Conservation (phyloP, 23 red algal species). For the Gracilaria domingensis region DNA sequence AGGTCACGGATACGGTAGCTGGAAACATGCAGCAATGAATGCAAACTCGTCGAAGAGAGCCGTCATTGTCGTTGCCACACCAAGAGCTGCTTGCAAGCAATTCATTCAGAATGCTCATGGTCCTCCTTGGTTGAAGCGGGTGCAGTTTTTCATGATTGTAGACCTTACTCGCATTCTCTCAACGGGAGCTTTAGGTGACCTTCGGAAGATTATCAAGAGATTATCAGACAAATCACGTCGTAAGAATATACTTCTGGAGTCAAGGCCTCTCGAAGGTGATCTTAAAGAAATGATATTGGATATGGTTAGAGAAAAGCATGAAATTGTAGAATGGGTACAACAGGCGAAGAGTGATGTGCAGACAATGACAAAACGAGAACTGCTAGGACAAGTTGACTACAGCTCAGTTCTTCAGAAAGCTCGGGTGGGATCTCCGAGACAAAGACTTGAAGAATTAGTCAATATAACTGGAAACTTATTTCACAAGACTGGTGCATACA, state of each 20-base stretch:
- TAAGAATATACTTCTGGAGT: constrained; percentile 46
- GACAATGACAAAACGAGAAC: constrained; percentile 13
- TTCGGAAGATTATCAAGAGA: constrained; percentile 34
- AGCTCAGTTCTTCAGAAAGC: neutral
- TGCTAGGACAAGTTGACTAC: neutral
- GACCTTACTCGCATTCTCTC: constrained; percentile 37
- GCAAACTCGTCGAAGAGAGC: constrained; percentile 53
- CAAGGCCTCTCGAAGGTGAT: neutral
- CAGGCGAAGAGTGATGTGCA: neutral
- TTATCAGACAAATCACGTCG: neutral
- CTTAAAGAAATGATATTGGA: neutral
- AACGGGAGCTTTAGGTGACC: constrained; percentile 8
- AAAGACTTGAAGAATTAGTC: neutral
- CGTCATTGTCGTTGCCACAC: constrained; percentile 65
- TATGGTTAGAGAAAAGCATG: constrained; percentile 18
- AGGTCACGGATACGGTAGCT: constrained; percentile 12
- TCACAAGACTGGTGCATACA: neutral
- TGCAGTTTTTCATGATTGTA: constrained; percentile 52
- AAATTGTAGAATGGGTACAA: constrained; percentile 45
- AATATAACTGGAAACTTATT: neutral
- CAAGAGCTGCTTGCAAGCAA: constrained; percentile 12
- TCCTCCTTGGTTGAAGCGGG: constrained; percentile 22
- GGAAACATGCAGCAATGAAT: constrained; percentile 60
- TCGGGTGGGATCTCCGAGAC: neutral
- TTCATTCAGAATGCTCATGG: constrained; percentile 49